These are phyloP conservation scores for Colletotrichum acutatum DNA, from an alignment of 2,329 filamentous ascomycete species.

Conservation along the genomic window DNA sequence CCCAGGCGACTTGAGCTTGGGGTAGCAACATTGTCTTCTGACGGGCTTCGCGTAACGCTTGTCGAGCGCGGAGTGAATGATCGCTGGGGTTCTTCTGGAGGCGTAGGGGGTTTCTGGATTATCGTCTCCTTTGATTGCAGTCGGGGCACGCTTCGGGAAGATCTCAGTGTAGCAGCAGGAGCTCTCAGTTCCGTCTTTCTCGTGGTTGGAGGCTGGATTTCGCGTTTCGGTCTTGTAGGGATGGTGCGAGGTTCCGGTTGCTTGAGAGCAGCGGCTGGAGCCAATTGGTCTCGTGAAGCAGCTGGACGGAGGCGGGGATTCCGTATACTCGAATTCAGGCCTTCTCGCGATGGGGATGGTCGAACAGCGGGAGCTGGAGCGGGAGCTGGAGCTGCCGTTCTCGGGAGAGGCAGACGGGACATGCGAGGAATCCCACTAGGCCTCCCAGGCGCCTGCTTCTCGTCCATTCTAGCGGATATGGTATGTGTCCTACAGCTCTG, in stretches of 20 bases:
- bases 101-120: constrained; percentile 23
- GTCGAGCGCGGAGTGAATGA: constrained; percentile 42
- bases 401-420: constrained; percentile 51
- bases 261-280: constrained; percentile 24
- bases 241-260: constrained; percentile 16
- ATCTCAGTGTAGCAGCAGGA: constrained; percentile 1
- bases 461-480: constrained; percentile 24
- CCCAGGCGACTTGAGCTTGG: constrained; percentile 18
- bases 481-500: neutral
- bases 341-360: constrained; percentile 44
- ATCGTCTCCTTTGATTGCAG: constrained; percentile 25
- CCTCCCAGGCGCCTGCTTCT: constrained; percentile 28
- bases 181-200: constrained; percentile 17
- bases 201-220: constrained; percentile 35
- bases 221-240: constrained; percentile 23
- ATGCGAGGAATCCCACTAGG: constrained; percentile 48
- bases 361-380: constrained; percentile 42
- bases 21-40: constrained; percentile 35
- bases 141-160: constrained; percentile 22
- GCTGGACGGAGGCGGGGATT: constrained; percentile 50
- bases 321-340: constrained; percentile 35
- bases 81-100: constrained; percentile 37
- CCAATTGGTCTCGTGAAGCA: constrained; percentile 42
- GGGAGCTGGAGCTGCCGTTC: constrained; percentile 38
- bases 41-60: constrained; percentile 45